Percentiles rank a stretch among this genome's conserved stretches.
Evolutionary conservation across 768 basidiomycete genomes (phyloP).

Genomic region (Inosperma sp.): DNA sequence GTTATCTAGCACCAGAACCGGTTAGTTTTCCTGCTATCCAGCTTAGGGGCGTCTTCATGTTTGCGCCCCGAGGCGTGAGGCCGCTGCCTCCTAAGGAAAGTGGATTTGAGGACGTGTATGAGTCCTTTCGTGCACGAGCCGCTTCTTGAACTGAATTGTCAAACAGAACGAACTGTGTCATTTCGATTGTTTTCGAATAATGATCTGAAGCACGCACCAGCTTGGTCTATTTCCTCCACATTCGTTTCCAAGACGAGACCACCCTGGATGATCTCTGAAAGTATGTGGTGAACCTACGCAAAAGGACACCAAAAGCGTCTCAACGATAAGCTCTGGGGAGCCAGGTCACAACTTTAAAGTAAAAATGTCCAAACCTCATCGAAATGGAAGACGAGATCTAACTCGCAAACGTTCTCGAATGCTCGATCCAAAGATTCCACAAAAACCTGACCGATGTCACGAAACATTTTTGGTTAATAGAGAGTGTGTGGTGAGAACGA

Average conservation of each 20-base stretch:
- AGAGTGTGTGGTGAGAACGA: slow-evolving; percentile 1
- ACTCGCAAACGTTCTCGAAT: slow-evolving; percentile 97
- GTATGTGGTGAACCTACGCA: slow-evolving; percentile 93
- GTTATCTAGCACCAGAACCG: slow-evolving; percentile 53
- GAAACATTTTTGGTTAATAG: background rate
- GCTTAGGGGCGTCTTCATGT: slow-evolving; percentile 66
- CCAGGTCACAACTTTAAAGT: background rate
- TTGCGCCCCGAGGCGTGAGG: slow-evolving; percentile 54
- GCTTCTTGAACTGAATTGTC: slow-evolving; percentile 67
- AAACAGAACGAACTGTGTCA: too few relatives aligned
- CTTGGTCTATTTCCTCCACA: slow-evolving; percentile 73
- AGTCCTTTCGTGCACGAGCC: slow-evolving; percentile 69
- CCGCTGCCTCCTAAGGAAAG: slow-evolving; percentile 68
- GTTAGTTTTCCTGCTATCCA: slow-evolving; percentile 77
- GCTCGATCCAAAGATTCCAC: slow-evolving; percentile 94
- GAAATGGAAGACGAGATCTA: slow-evolving; percentile 98
- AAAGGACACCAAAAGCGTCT: too few relatives aligned
- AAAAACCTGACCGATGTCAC: slow-evolving; percentile 64
- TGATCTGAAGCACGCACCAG: slow-evolving; percentile 44
- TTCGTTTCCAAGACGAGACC: slow-evolving; percentile 96
- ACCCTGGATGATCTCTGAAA: slow-evolving; percentile 95
- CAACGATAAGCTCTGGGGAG: too few relatives aligned
- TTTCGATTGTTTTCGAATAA: background rate
- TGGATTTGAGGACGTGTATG: slow-evolving; percentile 77
- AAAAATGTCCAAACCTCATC: slow-evolving; percentile 66